Evolutionary conservation across 306 rosid species (phyloP).

Genomic region (Nissolia schottii): DNA sequence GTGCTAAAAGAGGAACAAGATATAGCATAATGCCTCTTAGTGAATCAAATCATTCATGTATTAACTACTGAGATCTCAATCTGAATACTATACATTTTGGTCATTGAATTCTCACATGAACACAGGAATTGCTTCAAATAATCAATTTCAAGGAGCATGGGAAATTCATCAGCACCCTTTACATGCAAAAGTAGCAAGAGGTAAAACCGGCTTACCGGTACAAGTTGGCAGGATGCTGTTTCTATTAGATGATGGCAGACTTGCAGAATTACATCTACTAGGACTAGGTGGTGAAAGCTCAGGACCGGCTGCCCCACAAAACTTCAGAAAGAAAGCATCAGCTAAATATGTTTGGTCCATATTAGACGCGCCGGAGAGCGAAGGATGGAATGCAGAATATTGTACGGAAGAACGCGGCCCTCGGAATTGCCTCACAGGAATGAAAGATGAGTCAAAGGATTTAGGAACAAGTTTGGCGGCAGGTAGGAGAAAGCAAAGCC

Average conservation of each 20-base stretch:
- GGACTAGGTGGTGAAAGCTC: constrained; percentile 79
- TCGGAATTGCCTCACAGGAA: constrained; percentile 65
- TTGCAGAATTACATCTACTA: constrained; percentile 67
- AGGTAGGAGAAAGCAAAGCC: constrained; percentile 67
- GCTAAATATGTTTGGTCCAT: constrained; percentile 69
- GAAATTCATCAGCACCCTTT: constrained; percentile 65
- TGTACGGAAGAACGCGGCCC: constrained; percentile 85
- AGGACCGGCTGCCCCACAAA: constrained; percentile 55
- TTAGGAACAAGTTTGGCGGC: constrained; percentile 40
- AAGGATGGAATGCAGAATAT: constrained; percentile 98
- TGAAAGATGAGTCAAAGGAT: constrained; percentile 60
- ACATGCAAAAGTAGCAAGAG: constrained; percentile 80
- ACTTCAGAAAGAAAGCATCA: constrained; percentile 46
- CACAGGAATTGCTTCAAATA: constrained; percentile 47
- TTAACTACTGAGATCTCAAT: not conserved
- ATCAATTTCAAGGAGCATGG: constrained; percentile 56
- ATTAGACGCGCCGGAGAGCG: constrained; percentile 76
- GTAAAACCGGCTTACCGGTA: constrained; percentile 61
- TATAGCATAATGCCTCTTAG: not conserved
- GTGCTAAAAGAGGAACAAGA: not conserved
- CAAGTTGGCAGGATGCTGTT: constrained; percentile 66
- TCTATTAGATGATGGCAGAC: constrained; percentile 75
- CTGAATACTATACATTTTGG: not conserved
- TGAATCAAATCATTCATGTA: not conserved
- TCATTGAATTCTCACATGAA: constrained; percentile 25